These are phyloP conservation scores for Mortierella alpina DNA, from an alignment of 192 early-diverging fungal genomes.

Conservation along the genomic window DNA sequence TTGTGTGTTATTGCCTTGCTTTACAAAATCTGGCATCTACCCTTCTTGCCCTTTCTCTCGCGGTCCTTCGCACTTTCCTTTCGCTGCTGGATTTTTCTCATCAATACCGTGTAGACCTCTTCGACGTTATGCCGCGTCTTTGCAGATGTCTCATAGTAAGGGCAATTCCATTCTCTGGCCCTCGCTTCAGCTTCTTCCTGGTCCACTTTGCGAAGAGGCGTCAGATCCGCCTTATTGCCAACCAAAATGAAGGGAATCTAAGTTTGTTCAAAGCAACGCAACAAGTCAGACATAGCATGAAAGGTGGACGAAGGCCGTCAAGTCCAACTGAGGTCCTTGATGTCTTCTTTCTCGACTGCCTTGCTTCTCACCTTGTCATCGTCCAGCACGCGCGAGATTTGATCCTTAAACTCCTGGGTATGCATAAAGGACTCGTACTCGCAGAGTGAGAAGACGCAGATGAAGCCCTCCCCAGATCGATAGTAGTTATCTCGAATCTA, in stretches of 20 bases:
- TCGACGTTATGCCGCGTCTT: slow-evolving; percentile 87
- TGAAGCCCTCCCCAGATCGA: slow-evolving; percentile 85
- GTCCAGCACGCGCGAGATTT: slow-evolving; percentile 86
- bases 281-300: too few relatives aligned
- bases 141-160: slow-evolving; percentile 79
- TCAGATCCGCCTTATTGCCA: slow-evolving; percentile 82
- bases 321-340: neutral
- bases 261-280: neutral
- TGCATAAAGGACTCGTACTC: slow-evolving; percentile 85
- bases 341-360: neutral
- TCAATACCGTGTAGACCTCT: slow-evolving; percentile 77
- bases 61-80: slow-evolving; percentile 65
- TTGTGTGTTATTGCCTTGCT: neutral
- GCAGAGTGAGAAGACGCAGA: slow-evolving; percentile 86
- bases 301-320: neutral
- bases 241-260: slow-evolving; percentile 84
- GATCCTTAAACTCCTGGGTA: slow-evolving; percentile 87
- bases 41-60: slow-evolving; percentile 49
- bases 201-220: slow-evolving; percentile 69
- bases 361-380: slow-evolving; percentile 70
- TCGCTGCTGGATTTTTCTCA: slow-evolving; percentile 79
- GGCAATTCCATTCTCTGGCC: slow-evolving; percentile 76
- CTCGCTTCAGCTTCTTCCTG: slow-evolving; percentile 65
- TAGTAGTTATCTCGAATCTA: slow-evolving; percentile 90
- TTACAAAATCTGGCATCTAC: slow-evolving; percentile 52